Evolutionary conservation across 1,284 basidiomycete species (phyloP).

Genomic region (Cutaneotrichosporon mucoides): DNA sequence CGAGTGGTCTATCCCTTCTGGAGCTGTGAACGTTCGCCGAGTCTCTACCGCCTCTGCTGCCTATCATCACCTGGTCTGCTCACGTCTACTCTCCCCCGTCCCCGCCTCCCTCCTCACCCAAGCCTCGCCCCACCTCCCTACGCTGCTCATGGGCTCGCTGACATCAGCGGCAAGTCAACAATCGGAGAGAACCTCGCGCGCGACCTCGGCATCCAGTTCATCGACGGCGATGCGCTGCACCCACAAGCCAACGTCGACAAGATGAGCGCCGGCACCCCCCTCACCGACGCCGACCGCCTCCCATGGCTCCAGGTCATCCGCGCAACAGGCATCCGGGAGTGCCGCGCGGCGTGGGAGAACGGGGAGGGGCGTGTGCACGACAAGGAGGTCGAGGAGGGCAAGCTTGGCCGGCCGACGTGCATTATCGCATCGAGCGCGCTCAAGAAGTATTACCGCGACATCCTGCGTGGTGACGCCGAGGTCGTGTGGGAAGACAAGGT

Average conservation of each 20-base stretch:
- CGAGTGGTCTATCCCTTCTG: too few species aligned
- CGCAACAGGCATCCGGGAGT: constrained; percentile 53
- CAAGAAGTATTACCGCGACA: constrained; percentile 73
- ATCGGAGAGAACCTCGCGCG: constrained; percentile 64
- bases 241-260: constrained; percentile 77
- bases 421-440: constrained; percentile 85
- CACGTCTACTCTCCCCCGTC: background rate
- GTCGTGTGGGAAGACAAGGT: constrained; percentile 15
- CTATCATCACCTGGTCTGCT: background rate
- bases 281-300: constrained; percentile 75
- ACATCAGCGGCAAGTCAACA: constrained; percentile 74
- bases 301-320: constrained; percentile 82
- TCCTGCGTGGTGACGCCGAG: constrained; percentile 61
- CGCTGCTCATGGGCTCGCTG: background rate
- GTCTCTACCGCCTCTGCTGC: too few species aligned
- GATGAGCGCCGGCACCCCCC: constrained; percentile 74
- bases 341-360: constrained; percentile 49
- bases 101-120: background rate
- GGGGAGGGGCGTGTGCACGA: constrained; percentile 20
- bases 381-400: constrained; percentile 21
- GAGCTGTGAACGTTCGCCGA: too few species aligned
- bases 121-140: background rate
- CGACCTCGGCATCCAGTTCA: constrained; percentile 64
- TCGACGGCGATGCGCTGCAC: constrained; percentile 89
- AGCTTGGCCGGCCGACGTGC: constrained; percentile 54